These are phyloP conservation scores for Ogataea ganodermae DNA, from an alignment of 805 yeast species.

Conservation along the genomic window DNA sequence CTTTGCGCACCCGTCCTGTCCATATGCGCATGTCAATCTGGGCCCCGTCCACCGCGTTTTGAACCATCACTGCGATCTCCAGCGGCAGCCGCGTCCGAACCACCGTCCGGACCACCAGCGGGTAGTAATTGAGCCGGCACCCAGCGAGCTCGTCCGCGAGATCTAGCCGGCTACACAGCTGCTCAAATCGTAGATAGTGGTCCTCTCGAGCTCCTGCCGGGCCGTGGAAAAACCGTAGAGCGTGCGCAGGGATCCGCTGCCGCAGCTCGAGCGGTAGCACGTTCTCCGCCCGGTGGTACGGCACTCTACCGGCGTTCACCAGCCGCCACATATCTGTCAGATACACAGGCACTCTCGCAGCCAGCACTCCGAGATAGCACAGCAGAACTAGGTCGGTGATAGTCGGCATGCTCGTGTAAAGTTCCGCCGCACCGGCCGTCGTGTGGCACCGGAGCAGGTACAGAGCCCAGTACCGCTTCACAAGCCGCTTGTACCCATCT, in stretches of 20 bases:
- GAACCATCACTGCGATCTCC: constrained; percentile 43
- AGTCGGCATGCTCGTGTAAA: constrained; percentile 16
- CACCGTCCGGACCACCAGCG: constrained; percentile 43
- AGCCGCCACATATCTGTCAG: constrained; percentile 47
- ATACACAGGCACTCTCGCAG: constrained; percentile 52
- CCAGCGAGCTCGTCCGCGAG: constrained; percentile 7
- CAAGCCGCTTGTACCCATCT: constrained; percentile 24
- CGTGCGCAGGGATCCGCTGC: constrained; percentile 18
- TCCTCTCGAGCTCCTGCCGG: constrained; percentile 17
- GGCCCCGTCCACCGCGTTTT: constrained; percentile 27
- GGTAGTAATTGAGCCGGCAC: constrained; percentile 34
- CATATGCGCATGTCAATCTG: constrained; percentile 16
- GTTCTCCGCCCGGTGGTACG: constrained; percentile 35
- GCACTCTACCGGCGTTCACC: constrained; percentile 47
- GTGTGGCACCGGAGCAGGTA: constrained; percentile 14
- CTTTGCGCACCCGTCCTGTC: background rate
- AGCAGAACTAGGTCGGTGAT: constrained; percentile 36
- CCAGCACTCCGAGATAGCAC: constrained; percentile 52
- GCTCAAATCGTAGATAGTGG: constrained; percentile 12
- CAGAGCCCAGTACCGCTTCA: constrained; percentile 36
- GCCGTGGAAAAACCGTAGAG: constrained; percentile 20
- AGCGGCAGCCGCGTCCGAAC: constrained; percentile 52
- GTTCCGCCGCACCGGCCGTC: background rate
- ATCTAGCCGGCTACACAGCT: constrained; percentile 9
- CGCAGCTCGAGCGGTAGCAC: constrained; percentile 25